Evolutionary conservation across 2,329 filamentous ascomycete genomes (phyloP), one percentile per base, ranked within the genome.

Genomic region (Hymenoscyphus fraxineus): DNA sequence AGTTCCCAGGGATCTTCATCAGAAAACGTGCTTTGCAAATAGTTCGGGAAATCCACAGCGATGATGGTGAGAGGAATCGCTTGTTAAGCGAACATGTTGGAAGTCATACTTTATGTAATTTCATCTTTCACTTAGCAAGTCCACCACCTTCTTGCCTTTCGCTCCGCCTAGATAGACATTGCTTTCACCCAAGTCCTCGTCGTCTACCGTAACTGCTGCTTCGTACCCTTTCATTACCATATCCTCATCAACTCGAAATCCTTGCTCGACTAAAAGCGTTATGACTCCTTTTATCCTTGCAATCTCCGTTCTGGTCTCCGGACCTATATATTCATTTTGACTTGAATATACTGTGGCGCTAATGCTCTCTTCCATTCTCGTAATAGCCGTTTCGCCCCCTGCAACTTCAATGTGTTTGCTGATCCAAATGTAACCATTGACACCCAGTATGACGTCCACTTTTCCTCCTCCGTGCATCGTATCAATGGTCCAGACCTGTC

Each of bases 341-440:
- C 91, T 96, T 63, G 91, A 95, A 78, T 99, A 99, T 71, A 97
- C 92, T 62, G 89, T 91, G 72, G 88, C 87, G 68, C 88, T 93
- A 22, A 95, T 90, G 70, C 82, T 88, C 79, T 99, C 95, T 76
- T 98, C 95, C 76, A 97, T 84, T 69, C 91, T 85, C 61, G 92
- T 96, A 73, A 97, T 91, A 80, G 86, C 74, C 16, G 75, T 68
- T 59, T 76, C 62, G 69, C 73, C 59, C 59, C 70, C 79, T n/a
- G 83, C 82, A 41, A 83, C 84, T 69, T 91, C 88, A 7, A 90
- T 80, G 72, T 96, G 92, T 79, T 92, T 93, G 77, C 89, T 88
- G 73, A 98, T 93, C 90, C 92, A 99, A 65, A 98, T 93, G 76
- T 96, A 98, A 0, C 95, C 95, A 73, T 99, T 99, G 47, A 99